These are phyloP conservation scores for Aspergillus sp. DNA, from an alignment of 2,329 filamentous ascomycete genomes.

Conservation along the genomic window DNA sequence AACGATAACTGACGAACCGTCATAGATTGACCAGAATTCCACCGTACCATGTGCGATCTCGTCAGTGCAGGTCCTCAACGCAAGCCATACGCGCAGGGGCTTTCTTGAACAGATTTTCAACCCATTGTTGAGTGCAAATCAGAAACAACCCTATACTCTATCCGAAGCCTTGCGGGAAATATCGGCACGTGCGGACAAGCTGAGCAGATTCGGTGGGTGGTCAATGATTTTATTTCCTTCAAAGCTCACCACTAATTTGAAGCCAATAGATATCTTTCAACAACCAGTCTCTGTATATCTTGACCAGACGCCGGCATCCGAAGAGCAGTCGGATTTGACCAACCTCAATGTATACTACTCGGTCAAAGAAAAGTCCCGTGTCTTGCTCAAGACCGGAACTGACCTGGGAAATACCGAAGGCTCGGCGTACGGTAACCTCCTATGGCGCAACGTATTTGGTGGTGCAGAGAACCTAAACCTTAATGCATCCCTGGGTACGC, in stretches of 20 bases:
- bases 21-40: conserved; percentile 77
- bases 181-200: conserved; percentile 71
- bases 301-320: conserved; percentile 73
- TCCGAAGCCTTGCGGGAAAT: conserved; percentile 77
- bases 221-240: neutral
- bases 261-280: conserved; percentile 76
- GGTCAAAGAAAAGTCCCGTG: conserved; percentile 76
- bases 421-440: conserved; percentile 84
- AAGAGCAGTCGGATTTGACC: conserved; percentile 64
- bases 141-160: conserved; percentile 73
- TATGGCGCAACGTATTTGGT: conserved; percentile 91
- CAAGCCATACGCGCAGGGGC: conserved; percentile 76
- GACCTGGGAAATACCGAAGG: conserved; percentile 93
- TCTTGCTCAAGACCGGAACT: conserved; percentile 91
- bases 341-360: conserved; percentile 82
- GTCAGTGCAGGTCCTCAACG: conserved; percentile 81
- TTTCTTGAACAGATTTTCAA: conserved; percentile 84
- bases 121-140: conserved; percentile 73
- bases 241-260: conserved; percentile 22
- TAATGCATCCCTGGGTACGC: conserved; percentile 85
- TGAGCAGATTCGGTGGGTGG: conserved; percentile 75
- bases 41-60: conserved; percentile 87
- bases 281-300: conserved; percentile 81
- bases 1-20: conserved; percentile 18
- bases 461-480: conserved; percentile 88